Base-by-base conservation (phyloP, 2,329 filamentous ascomycete species). In the Aspergillus sp. region DNA sequence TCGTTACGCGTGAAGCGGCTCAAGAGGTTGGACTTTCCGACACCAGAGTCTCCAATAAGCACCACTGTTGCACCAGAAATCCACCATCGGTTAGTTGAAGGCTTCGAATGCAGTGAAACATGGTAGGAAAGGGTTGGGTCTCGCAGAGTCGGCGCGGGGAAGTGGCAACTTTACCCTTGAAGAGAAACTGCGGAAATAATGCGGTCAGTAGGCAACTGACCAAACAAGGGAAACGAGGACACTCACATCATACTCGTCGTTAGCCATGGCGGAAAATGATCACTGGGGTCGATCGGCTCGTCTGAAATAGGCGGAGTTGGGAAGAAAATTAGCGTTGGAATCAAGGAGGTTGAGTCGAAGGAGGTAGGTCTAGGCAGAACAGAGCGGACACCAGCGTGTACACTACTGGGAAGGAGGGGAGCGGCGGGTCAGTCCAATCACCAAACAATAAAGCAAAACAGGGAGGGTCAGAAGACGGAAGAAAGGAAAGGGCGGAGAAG, bases 201-300 rank as follows among this genome's bases (percentile, higher is more conserved):
- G 17, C 68, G 67, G 48, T 51, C 43, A 63, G 44, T 24, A 41
- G 47, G 45, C 58, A 47, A 36, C 33, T 26, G 32, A 22, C 14
- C 36, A 32, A 40, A 16, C 11, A 52, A 24, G 43, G 51, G 13
- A 16, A 44, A 14, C 33, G 30, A 8, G 42, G 35, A 14, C 47
- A 78, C 91, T 82, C 81, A 97, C 93, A 87, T 99, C 94, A 81
- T 99, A 99, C 82, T 99, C 94, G 84, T 99, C 94, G 87, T 97
- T 99, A 72, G 93, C 94, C 94, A 97, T 99, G 77, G 56, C 65
- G 49, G 61, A 60, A 51, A 52, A 57, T 53, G 57, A 50, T 30
- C 20, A 45, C 56, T 54, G 59, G 60, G 63, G 56, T 54, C 55
- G 47, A 52, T 44, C 52, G 63, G 60, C 56, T 55, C 54, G n/a